Evolutionary conservation across 805 yeast genomes (phyloP).

Genomic region (Cyberlindnera xylosilytica): DNA sequence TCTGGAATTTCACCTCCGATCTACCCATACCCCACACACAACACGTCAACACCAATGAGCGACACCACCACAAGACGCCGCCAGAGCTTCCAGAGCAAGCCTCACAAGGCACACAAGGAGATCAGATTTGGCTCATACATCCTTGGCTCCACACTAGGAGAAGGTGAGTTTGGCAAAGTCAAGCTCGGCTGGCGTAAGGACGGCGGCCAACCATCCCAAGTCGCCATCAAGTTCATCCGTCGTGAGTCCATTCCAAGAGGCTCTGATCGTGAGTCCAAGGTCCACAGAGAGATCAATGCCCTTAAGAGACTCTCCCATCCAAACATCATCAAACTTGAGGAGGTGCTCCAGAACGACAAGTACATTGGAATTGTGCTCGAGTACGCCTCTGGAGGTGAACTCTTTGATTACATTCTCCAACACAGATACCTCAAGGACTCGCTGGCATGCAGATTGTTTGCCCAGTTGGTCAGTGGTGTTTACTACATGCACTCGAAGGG

Average conservation of each 20-base stretch:
- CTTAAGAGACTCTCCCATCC: conserved; percentile 86
- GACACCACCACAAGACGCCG: conserved; percentile 23
- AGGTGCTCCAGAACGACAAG: conserved; percentile 89
- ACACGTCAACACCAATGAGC: no score
- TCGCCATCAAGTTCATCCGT: conserved; percentile 89
- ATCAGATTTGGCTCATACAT: conserved; percentile 87
- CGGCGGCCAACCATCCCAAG: conserved; percentile 66
- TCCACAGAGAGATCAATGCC: conserved; percentile 91
- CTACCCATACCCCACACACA: background rate
- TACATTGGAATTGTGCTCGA: conserved; percentile 96
- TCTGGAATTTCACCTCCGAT: background rate
- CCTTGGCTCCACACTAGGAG: conserved; percentile 91
- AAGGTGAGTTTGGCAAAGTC: conserved; percentile 98
- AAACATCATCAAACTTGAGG: conserved; percentile 86
- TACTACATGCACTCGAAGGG: conserved; percentile 74
- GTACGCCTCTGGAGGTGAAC: conserved; percentile 96
- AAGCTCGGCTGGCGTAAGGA: conserved; percentile 94
- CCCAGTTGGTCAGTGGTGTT: conserved; percentile 92
- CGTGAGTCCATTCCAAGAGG: conserved; percentile 86
- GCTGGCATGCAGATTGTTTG: conserved; percentile 81
- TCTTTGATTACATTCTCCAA: conserved; percentile 86
- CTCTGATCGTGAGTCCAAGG: conserved; percentile 81
- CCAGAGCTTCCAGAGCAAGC: conserved; percentile 26
- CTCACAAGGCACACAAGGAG: conserved; percentile 48
- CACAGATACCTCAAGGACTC: conserved; percentile 85